Base-by-base conservation (phyloP, 2,329 filamentous ascomycete genomes). In the Arachnomyces sp. region DNA sequence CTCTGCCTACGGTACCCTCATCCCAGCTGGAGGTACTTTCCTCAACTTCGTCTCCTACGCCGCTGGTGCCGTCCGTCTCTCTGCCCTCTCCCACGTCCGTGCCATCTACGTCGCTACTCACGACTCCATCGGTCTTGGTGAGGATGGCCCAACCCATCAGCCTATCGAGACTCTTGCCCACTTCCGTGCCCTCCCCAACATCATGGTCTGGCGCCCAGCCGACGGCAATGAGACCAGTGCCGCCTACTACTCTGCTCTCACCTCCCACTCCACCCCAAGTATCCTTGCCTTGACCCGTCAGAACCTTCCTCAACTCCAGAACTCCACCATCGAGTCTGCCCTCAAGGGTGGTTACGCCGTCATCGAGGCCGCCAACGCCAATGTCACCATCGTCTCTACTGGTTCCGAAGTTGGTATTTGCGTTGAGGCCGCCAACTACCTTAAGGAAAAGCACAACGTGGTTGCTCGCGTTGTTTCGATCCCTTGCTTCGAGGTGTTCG, bases 31-130 rank as follows among this genome's bases (percentile, higher is more conserved):
- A 52, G 92, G 92, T 70, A 96, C 92, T 58, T 98, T 98, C 82
- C 76, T 98, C 55, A 98, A 96, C 83, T 98, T 98, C 68, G 88
- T 96, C 54, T 96, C 90, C 17, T 98, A 98, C 66, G 90, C 86
- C 54, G 88, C 92, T 51, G 92, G 92, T 69, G 82, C 92, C 58
- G 83, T 96, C 63, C 90, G 92, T 70, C 81, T 98, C 46, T 94
- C 89, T 29, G 81, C 92, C 31, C 79, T 98, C 54, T 94, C 89
- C 34, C 89, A 85, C 67, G 77, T 89, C 65, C 90, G 90, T 58
- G 76, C 80, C 63, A 89, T 98, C 74, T 94, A 92, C 82, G 78
- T 96, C 56, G 90, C 92, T 59, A 96, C 90, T 55, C 90, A 96
- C 78, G 90, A 96, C 77, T 95, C 90, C 51, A 98, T 98, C 58